Percentiles rank a stretch among this genome's conserved stretches.
Evolutionary conservation across 208 protist genomes (phyloP).

Genomic region (Leishmania gerbilli): DNA sequence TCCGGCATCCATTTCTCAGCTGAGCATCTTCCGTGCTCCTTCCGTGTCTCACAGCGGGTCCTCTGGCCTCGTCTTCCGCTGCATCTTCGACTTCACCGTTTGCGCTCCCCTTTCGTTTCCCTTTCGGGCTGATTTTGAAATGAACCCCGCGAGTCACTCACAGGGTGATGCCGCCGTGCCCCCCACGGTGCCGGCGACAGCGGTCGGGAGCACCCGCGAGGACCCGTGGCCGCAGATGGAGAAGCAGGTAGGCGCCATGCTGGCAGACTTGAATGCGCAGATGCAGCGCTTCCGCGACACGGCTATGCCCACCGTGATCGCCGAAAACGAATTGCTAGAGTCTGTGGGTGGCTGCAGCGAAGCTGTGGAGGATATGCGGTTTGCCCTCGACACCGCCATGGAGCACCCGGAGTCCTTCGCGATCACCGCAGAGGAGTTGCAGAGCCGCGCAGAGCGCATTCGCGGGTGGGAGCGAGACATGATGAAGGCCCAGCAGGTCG

Average conservation of each 20-base stretch:
- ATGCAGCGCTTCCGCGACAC: constrained; percentile 57
- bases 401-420: constrained; percentile 81
- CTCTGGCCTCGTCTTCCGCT: neutral
- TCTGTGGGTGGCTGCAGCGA: constrained; percentile 61
- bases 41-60: neutral
- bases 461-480: constrained; percentile 78
- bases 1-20: neutral
- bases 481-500: constrained; percentile 59
- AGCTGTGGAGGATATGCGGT: constrained; percentile 80
- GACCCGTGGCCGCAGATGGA: constrained; percentile 87
- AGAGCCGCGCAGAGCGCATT: constrained; percentile 63
- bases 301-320: constrained; percentile 57
- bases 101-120: neutral
- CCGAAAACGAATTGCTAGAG: constrained; percentile 73
- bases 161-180: constrained; percentile 1
- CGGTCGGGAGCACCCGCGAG: constrained; percentile 34
- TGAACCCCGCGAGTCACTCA: neutral
- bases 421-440: constrained; percentile 73
- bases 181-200: constrained; percentile 5
- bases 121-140: neutral
- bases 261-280: constrained; percentile 64
- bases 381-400: constrained; percentile 72
- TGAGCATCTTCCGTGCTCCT: no score
- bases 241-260: constrained; percentile 70
- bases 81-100: neutral